Base-by-base conservation (phyloP, 2,329 filamentous ascomycete species). In the Aspergillus carbonarius region DNA sequence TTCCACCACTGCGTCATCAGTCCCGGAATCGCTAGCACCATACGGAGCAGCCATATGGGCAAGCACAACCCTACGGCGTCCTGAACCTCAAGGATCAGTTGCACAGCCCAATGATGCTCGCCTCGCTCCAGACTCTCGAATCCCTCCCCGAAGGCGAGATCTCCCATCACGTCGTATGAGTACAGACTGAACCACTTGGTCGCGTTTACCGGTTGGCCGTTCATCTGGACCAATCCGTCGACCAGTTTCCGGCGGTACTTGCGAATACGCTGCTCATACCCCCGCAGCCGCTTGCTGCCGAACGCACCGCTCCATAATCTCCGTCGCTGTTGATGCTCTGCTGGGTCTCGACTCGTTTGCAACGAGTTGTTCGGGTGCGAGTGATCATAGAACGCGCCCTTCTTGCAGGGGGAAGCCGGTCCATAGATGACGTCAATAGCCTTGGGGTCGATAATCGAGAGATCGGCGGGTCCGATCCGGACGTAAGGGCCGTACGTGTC, bases 91-190 rank as follows among this genome's bases (percentile, higher is more conserved):
- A 66, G 72, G 9, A 81, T 67, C 1, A 76, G 70, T 32, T 71
- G 64, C 13, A 78, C 71, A 1, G 72, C 75, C 68, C 48, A 78
- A 66, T 53, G 74, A 69, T 4, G 75, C 25, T 59, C 53, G 2
- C 58, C 58, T 5, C 46, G 35, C 27, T 63, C 58, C 1, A 60
- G 23, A 23, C 55, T 51, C 13, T 23, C 52, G 23, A 63, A 62
- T 0, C 34, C 34, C 12, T 51, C 18, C 5, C 57, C 78, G 63
- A 81, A 81, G 0, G 76, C 76, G 32, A 82, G 66, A 8, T 72
- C 71, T 4, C 78, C 76, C 74, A 81, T 79, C 23, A 79, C 70
- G 63, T 81, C 78, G 64, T 78, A 81, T 18, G 67, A 72, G 63
- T 55, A 55, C 75, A 81, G 34, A 25, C 72, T 75, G 59, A 78